A percentile compares a stretch with the other conserved stretches of the same genome.
Evolutionary conservation across 192 early-diverging fungal genomes (phyloP).

Genomic region (Entrophospora sp.): DNA sequence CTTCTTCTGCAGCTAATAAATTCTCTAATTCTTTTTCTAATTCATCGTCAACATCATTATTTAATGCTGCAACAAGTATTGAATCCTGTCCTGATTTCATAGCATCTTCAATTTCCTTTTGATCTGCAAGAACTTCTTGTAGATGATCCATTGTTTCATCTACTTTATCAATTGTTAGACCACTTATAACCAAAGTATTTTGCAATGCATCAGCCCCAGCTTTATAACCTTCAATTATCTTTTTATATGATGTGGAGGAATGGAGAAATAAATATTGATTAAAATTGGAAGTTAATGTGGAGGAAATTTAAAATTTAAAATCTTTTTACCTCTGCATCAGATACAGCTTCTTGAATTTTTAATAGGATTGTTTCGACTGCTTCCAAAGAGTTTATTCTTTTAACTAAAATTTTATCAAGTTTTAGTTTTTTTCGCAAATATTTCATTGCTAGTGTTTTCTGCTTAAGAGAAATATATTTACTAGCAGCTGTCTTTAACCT

Average conservation of each 20-base stretch:
- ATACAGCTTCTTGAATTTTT: constrained; percentile 54
- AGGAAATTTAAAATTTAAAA: neutral
- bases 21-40: constrained; percentile 16
- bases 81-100: constrained; percentile 31
- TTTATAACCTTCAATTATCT: constrained; percentile 53
- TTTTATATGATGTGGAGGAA: neutral
- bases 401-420: constrained; percentile 43
- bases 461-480: constrained; percentile 31
- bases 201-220: constrained; percentile 49
- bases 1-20: neutral
- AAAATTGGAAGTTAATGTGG: too few species aligned
- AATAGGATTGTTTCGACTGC: constrained; percentile 51
- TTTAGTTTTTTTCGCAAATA: constrained; percentile 45
- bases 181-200: constrained; percentile 30
- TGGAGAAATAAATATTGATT: neutral
- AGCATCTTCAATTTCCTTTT: constrained; percentile 52
- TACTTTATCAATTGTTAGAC: constrained; percentile 40
- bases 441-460: constrained; percentile 46
- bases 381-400: constrained; percentile 46
- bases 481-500: constrained; percentile 32
- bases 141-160: constrained; percentile 54
- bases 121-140: constrained; percentile 50
- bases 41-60: constrained; percentile 14
- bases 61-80: constrained; percentile 14
- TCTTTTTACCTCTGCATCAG: constrained; percentile 43